phyloP scores from a whole-genome alignment of 305 asterid species.

The Rubia occidens region DNA sequence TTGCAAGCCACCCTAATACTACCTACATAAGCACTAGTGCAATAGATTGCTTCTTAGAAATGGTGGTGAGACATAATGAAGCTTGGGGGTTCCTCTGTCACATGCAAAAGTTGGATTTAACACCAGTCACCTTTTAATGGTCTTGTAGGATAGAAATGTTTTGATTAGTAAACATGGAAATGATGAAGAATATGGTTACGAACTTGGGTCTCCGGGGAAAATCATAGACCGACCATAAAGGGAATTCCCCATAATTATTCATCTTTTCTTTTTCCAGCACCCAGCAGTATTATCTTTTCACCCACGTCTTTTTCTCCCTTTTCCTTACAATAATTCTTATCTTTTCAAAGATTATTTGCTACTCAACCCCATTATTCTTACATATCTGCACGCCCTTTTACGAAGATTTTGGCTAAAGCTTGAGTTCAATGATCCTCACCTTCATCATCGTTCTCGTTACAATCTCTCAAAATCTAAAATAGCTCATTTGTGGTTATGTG shows the following conservation, averaged over 20 bases:
- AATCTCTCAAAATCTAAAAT: no score
- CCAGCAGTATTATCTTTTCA: constrained; percentile 19
- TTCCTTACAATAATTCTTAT: background rate
- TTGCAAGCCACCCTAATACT: no score
- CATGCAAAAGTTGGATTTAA: background rate
- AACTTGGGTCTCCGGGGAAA: constrained; percentile 4
- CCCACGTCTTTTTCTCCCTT: constrained; percentile 20
- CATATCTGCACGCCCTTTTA: constrained; percentile 47
- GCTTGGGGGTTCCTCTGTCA: background rate
- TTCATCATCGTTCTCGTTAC: no score
- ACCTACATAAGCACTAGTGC: no score
- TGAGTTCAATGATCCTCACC: background rate
- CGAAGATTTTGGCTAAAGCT: constrained; percentile 33
- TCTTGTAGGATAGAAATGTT: background rate
- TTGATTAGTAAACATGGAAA: constrained; percentile 6
- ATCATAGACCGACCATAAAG: constrained; percentile 21
- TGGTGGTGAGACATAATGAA: background rate
- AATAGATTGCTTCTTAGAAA: background rate
- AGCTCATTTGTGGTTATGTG: no score
- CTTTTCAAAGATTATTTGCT: constrained; percentile 11
- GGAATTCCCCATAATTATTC: constrained; percentile 16
- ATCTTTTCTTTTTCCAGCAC: constrained; percentile 33
- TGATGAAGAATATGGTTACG: constrained; percentile 3
- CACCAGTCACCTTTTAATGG: constrained; percentile 1
- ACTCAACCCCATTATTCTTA: constrained; percentile 25